Evolutionary conservation across 23 red algal genomes (phyloP), one percentile per base, ranked within the genome.

Genomic region (Gracilariopsis chorda): DNA sequence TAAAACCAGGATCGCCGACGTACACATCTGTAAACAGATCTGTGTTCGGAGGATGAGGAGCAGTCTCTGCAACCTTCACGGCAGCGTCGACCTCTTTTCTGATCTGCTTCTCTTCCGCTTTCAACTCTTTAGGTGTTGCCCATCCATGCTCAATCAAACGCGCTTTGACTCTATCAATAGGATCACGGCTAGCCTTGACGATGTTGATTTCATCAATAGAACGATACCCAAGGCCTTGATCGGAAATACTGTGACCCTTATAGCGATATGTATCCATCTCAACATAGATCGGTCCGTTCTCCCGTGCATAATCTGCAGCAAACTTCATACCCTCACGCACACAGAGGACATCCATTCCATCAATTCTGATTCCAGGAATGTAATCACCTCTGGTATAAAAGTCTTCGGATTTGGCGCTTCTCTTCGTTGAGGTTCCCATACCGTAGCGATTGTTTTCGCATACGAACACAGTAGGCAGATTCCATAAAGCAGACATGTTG

Each of bases 401-500:
- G 19, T 95, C 61, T 32, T 80, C 74, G 39, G 60, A 78, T 14
- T 84, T 88, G 14, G 96, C 73, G 74, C 92, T 94, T 51, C 96
- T 91, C 60, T 70, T 60, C 4, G 88, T 93, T 6, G 90, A 88
- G n/a, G 96, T 98, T 57, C 96, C 96, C 96, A 98, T 98, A 30
- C 96, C 96, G 69, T 90, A 98, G 25, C 85, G 81, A 58, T 98
- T 98, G 70, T 95, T 95, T 49, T 98, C 96, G 71, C 87, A 88
- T 19, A 98, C 78, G 40, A 95, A 98, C 40, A 98, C 83, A 33
- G 80, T 84, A 2, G 96, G 96, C 64, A 98, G 72, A 69, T 90
- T 95, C 96, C 96, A 98, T 48, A 98, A 61, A n/a, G 83, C 88
- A 9, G 92, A 91, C 96, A 98, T 98, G 72, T 98, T 98, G 49